Evolutionary conservation across 2,329 filamentous ascomycete genomes (phyloP).

Genomic region (Fonsecaea erecta): DNA sequence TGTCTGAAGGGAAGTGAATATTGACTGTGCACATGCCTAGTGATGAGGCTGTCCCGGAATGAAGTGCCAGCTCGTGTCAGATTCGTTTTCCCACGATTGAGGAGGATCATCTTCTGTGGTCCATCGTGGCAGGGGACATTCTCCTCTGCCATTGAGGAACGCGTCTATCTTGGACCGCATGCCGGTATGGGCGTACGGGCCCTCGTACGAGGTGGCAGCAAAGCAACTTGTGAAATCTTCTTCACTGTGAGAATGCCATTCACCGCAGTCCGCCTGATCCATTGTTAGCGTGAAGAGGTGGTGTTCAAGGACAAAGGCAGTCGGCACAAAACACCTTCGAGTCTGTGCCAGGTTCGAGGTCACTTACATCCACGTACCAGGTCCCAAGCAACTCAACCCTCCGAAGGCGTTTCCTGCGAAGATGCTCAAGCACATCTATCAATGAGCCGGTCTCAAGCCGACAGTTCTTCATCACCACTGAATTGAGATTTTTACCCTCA

Average conservation of each 20-base stretch:
- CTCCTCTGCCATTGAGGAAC: constrained; percentile 22
- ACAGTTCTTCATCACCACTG: constrained; percentile 25
- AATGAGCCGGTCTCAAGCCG: constrained; percentile 30
- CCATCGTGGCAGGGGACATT: constrained; percentile 31
- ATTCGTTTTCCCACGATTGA: constrained; percentile 24
- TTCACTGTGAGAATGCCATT: constrained; percentile 17
- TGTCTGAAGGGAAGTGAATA: neutral
- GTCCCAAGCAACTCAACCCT: constrained; percentile 19
- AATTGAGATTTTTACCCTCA: constrained; percentile 19
- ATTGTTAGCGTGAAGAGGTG: neutral
- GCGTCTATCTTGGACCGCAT: constrained; percentile 23
- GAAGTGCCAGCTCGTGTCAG: constrained; percentile 34
- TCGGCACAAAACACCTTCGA: neutral
- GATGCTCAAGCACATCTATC: constrained; percentile 24
- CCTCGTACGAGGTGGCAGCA: constrained; percentile 30
- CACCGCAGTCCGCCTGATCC: neutral
- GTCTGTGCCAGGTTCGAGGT: constrained; percentile 5
- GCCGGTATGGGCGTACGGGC: constrained; percentile 26
- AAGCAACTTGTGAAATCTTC: constrained; percentile 25
- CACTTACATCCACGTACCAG: constrained; percentile 30
- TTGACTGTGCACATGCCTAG: neutral
- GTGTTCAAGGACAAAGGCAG: neutral
- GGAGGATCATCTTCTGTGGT: constrained; percentile 16
- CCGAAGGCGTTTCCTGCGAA: constrained; percentile 15
- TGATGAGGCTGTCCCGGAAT: constrained; percentile 17